These are phyloP conservation scores for Claviceps monticola DNA, from an alignment of 2,329 filamentous ascomycete species.

Conservation along the genomic window DNA sequence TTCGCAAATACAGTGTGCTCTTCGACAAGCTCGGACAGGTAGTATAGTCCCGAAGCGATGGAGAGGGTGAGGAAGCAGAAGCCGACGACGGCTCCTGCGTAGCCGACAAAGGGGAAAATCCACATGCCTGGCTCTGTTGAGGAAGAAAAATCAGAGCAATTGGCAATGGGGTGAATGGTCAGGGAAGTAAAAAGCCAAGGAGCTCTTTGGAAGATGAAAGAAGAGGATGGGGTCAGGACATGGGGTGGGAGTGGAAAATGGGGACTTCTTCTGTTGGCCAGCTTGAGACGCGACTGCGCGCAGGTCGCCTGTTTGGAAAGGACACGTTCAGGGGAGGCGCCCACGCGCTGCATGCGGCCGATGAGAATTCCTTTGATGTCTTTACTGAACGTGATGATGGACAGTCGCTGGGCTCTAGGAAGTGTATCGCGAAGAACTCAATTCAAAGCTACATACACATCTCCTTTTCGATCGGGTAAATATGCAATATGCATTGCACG, in stretches of 20 bases:
- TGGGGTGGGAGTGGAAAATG: neutral
- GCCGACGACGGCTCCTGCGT: slow-evolving; percentile 71
- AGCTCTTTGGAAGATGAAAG: neutral
- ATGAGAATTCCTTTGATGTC: too few relatives aligned
- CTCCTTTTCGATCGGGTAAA: too few relatives aligned
- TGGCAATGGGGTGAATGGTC: neutral
- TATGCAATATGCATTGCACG: too few relatives aligned
- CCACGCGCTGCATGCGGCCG: neutral
- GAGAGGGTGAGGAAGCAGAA: slow-evolving; percentile 91
- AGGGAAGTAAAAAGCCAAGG: neutral
- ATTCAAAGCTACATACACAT: too few relatives aligned
- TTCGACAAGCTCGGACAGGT: slow-evolving; percentile 93
- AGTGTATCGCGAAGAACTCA: too few relatives aligned
- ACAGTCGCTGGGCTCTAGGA: too few relatives aligned
- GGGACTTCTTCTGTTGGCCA: neutral
- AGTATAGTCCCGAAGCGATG: slow-evolving; percentile 96
- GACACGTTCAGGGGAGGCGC: slow-evolving; percentile 7
- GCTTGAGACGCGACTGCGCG: neutral
- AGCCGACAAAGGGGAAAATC: slow-evolving; percentile 87
- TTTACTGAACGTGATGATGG: too few relatives aligned
- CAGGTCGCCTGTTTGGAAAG: slow-evolving; percentile 2
- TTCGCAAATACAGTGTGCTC: slow-evolving; percentile 92
- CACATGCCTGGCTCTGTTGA: slow-evolving; percentile 49
- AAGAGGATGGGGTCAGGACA: neutral
- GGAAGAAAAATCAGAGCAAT: neutral